These are phyloP conservation scores for Dendrobium officinale DNA, from an alignment of 106 monocot species.

Conservation along the genomic window DNA sequence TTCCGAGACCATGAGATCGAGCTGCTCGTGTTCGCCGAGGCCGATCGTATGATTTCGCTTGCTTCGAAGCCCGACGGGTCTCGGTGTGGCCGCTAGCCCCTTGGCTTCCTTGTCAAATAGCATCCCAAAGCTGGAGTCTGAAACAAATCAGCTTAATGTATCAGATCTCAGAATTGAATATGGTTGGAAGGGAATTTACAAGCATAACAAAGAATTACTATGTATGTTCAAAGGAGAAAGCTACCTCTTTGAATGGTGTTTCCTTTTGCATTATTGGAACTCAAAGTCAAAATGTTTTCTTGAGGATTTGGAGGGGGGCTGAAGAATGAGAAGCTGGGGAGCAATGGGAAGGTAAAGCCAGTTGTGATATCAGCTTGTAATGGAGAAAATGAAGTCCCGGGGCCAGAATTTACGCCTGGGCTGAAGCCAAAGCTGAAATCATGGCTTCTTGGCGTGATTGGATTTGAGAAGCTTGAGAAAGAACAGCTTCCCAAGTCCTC, in stretches of 20 bases:
- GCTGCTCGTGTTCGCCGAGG: constrained; percentile 56
- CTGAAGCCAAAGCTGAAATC: constrained; percentile 63
- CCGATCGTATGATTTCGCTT: constrained; percentile 82
- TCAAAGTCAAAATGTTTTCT: constrained; percentile 15
- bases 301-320: constrained; percentile 19
- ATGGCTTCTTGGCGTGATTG: constrained; percentile 15
- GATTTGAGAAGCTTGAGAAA: constrained; percentile 26
- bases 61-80: constrained; percentile 34
- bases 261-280: neutral
- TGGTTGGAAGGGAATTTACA: no score
- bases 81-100: neutral
- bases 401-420: constrained; percentile 15
- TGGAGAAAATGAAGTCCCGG: constrained; percentile 57
- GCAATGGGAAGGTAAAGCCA: constrained; percentile 53
- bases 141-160: neutral
- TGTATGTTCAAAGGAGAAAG: neutral
- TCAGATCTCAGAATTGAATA: no score
- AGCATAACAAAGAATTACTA: neutral
- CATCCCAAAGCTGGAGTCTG: constrained; percentile 21
- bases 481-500: constrained; percentile 26
- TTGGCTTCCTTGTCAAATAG: constrained; percentile 7
- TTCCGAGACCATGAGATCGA: constrained; percentile 61
- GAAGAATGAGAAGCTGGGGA: constrained; percentile 67
- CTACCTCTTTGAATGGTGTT: constrained; percentile 30
- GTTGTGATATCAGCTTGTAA: constrained; percentile 21